These are phyloP conservation scores for Isochrysis galbana DNA, from an alignment of 78 protist species.

Conservation along the genomic window DNA sequence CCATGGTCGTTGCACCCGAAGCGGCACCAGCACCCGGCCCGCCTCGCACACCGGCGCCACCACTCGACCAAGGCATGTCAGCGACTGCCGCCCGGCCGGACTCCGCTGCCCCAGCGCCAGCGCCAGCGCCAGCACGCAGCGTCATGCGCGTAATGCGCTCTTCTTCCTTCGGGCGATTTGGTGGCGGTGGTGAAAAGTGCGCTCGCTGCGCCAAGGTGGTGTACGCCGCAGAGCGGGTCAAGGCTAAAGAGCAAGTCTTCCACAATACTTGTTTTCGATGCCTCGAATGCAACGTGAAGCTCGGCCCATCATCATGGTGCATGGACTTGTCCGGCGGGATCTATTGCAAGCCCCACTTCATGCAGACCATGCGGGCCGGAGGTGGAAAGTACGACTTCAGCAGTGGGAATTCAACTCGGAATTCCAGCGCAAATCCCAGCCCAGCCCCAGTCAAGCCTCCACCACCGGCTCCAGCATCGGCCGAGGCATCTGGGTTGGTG, in stretches of 20 bases:
- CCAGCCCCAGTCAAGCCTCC: too few species aligned
- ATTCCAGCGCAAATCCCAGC: too few species aligned
- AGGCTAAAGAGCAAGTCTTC: background rate
- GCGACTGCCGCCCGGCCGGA: background rate
- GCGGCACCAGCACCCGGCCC: background rate
- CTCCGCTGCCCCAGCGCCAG: background rate
- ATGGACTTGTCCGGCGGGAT: background rate
- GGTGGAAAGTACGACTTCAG: background rate
- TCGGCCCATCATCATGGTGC: background rate
- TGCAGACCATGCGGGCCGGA: background rate
- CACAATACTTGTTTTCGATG: background rate
- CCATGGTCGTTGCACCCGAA: background rate
- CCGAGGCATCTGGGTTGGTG: too few species aligned
- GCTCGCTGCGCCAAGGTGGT: background rate
- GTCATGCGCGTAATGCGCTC: background rate
- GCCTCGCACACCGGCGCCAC: background rate
- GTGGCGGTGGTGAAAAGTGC: background rate
- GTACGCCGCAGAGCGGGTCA: background rate
- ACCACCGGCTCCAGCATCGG: too few species aligned
- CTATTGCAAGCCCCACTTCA: conserved; percentile 20
- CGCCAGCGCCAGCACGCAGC: background rate
- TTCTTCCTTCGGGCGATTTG: background rate
- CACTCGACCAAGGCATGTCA: background rate
- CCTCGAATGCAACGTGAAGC: background rate
- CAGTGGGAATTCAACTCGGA: background rate